These are phyloP conservation scores for Zygosaccharomyces kombuchaensis DNA, from an alignment of 805 yeast species.

Conservation along the genomic window DNA sequence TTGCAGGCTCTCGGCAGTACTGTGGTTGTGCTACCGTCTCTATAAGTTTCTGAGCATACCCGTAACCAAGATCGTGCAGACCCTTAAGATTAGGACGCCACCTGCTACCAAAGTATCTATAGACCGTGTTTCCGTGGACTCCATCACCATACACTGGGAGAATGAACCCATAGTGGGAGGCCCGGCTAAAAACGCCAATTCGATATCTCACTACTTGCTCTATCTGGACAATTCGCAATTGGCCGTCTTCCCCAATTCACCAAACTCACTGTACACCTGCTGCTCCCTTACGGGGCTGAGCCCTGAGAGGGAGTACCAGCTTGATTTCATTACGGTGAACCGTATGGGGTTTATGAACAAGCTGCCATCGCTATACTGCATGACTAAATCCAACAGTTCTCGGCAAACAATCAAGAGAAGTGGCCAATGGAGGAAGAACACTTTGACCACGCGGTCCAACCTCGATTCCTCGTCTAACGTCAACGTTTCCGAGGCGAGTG, in stretches of 20 bases:
- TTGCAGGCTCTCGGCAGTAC: constrained; percentile 15
- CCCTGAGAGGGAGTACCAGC: constrained; percentile 28
- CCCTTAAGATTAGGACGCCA: constrained; percentile 30
- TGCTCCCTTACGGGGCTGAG: constrained; percentile 28
- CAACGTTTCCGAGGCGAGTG: background rate
- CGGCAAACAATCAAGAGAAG: constrained; percentile 15
- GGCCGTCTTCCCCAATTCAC: constrained; percentile 30
- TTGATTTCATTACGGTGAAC: constrained; percentile 35
- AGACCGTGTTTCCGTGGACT: constrained; percentile 28
- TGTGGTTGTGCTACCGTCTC: constrained; percentile 30
- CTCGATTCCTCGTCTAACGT: constrained; percentile 1
- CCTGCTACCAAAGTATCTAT: constrained; percentile 34
- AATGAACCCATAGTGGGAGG: constrained; percentile 22
- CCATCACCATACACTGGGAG: constrained; percentile 36
- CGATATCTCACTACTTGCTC: constrained; percentile 30
- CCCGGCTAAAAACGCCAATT: constrained; percentile 6
- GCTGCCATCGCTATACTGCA: constrained; percentile 29
- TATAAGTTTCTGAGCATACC: constrained; percentile 31
- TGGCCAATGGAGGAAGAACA: constrained; percentile 26
- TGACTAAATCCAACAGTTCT: constrained; percentile 21
- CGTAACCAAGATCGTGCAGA: constrained; percentile 27
- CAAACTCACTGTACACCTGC: constrained; percentile 32
- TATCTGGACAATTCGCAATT: constrained; percentile 31
- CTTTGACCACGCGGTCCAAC: constrained; percentile 10
- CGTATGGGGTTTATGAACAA: constrained; percentile 34